Evolutionary conservation across 2,329 filamentous ascomycete genomes (phyloP).

Genomic region (Triangularia setosa): DNA sequence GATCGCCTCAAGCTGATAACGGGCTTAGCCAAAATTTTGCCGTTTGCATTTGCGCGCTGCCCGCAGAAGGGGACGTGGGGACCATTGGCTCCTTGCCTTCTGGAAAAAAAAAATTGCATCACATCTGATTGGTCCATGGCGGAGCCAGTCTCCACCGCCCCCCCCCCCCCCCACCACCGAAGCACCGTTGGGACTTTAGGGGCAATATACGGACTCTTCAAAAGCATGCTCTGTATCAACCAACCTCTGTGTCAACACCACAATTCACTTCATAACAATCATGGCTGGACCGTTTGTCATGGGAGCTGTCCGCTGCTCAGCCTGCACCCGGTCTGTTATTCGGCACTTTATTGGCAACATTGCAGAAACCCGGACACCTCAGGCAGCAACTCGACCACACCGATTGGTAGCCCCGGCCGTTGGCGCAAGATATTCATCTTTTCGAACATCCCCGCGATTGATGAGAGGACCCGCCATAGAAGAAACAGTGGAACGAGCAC

Average conservation of each 20-base stretch:
- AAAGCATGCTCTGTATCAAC: background rate
- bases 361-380: slow-evolving; percentile 3
- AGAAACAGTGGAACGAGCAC: slow-evolving; percentile 9
- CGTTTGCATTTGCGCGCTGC: background rate
- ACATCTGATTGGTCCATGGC: too few species aligned
- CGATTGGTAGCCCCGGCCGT: background rate
- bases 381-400: background rate
- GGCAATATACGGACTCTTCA: background rate
- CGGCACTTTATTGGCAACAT: slow-evolving; percentile 23
- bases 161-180: too few species aligned
- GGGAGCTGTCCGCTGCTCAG: slow-evolving; percentile 27
- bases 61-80: too few species aligned
- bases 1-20: background rate
- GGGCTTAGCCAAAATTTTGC: background rate
- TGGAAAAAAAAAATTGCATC: too few species aligned
- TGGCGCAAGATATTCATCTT: slow-evolving; percentile 20
- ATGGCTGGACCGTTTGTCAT: slow-evolving; percentile 23
- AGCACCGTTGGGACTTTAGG: background rate
- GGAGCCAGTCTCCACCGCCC: background rate
- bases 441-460: slow-evolving; percentile 18
- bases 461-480: slow-evolving; percentile 21
- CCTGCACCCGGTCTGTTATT: slow-evolving; percentile 27
- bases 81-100: too few species aligned
- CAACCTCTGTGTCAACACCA: background rate
- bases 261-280: slow-evolving; percentile 1